Conservation (phyloP, 257 asterid species). For the Jaltomata sinuosa region DNA sequence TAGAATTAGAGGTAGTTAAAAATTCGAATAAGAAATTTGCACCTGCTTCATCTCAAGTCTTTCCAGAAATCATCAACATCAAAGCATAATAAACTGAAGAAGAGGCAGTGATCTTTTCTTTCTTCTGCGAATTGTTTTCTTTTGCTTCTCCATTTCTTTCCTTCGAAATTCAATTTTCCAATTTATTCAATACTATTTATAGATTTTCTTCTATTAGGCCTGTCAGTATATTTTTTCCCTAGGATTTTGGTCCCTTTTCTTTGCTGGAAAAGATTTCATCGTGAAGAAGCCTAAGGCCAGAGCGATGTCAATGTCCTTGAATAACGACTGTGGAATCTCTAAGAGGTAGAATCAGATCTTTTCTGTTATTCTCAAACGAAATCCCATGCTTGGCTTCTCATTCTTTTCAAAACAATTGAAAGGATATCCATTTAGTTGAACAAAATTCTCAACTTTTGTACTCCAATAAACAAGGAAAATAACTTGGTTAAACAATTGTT, state of each 20-base stretch:
- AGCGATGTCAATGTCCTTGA: background rate
- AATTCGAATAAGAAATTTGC: too few species aligned
- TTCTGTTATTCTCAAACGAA: background rate
- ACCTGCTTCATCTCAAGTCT: too few species aligned
- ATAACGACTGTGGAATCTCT: background rate
- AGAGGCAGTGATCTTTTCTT: too few species aligned
- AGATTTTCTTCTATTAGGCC: background rate
- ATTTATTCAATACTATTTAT: background rate
- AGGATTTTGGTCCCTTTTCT: background rate
- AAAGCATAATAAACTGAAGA: too few species aligned
- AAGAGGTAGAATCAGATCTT: too few species aligned
- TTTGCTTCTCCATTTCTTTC: background rate
- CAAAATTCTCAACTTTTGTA: background rate
- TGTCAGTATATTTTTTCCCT: too few species aligned
- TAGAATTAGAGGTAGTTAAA: too few species aligned
- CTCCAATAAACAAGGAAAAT: background rate
- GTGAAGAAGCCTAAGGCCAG: background rate
- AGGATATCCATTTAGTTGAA: background rate
- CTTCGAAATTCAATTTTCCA: background rate
- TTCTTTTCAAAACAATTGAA: background rate
- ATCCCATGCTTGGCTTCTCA: background rate
- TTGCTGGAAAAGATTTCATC: background rate
- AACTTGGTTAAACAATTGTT: background rate
- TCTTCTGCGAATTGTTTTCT: background rate
- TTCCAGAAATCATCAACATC: too few species aligned